Conservation (phyloP, 2,329 filamentous ascomycete genomes). For the Colletotrichum orchidophilum region DNA sequence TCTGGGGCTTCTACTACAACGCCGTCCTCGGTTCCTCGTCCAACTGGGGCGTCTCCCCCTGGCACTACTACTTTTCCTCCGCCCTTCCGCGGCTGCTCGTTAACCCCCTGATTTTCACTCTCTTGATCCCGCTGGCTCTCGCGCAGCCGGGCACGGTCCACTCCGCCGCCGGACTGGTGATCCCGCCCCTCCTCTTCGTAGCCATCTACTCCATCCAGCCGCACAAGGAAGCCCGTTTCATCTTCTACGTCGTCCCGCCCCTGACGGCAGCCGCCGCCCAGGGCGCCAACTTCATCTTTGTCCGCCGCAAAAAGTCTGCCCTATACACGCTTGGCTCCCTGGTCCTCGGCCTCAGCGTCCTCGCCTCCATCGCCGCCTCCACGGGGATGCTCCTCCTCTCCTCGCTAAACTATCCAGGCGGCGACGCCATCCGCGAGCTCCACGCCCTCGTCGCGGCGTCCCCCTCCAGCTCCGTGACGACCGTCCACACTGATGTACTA, state of each 20-base stretch:
- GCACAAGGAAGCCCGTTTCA: slow-evolving; percentile 96
- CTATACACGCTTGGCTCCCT: slow-evolving; percentile 64
- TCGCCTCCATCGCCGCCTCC: slow-evolving; percentile 68
- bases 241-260: slow-evolving; percentile 86
- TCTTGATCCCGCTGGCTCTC: slow-evolving; percentile 65
- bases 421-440: slow-evolving; percentile 74
- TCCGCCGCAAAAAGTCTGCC: slow-evolving; percentile 69
- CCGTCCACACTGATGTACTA: slow-evolving; percentile 71
- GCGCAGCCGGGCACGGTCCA: slow-evolving; percentile 54
- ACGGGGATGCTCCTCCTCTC: slow-evolving; percentile 79
- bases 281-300: slow-evolving; percentile 76
- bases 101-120: slow-evolving; percentile 74
- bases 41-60: slow-evolving; percentile 88
- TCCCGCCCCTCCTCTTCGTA: slow-evolving; percentile 78
- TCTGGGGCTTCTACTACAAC: slow-evolving; percentile 91
- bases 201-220: slow-evolving; percentile 86
- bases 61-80: slow-evolving; percentile 86
- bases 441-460: slow-evolving; percentile 47
- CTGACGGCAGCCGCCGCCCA: slow-evolving; percentile 82
- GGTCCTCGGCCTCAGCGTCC: slow-evolving; percentile 66
- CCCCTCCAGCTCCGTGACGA: slow-evolving; percentile 43
- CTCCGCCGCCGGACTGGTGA: slow-evolving; percentile 59
- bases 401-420: slow-evolving; percentile 93
- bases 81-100: slow-evolving; percentile 84
- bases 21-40: slow-evolving; percentile 84